A percentile compares a stretch with the other conserved stretches of the same genome.
Evolutionary conservation across 2,329 filamentous ascomycete genomes (phyloP).

Genomic region (Trichophaea hybrida): DNA sequence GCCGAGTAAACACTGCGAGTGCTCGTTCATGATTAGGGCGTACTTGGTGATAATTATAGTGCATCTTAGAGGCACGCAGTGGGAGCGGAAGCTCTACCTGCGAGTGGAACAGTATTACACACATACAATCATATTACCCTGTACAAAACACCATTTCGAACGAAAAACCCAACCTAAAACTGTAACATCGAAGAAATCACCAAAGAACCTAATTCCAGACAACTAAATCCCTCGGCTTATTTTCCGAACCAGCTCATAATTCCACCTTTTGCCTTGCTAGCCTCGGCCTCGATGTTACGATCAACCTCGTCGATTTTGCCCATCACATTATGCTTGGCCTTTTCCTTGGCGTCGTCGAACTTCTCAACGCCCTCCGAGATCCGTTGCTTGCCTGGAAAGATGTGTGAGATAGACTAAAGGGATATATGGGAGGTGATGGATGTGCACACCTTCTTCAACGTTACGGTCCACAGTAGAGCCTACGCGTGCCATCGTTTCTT

Average conservation of each 20-base stretch:
- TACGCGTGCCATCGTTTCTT: constrained; percentile 46
- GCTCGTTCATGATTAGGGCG: no score
- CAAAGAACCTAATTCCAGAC: no score
- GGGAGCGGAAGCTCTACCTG: no score
- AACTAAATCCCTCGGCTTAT: neutral
- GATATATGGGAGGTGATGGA: neutral
- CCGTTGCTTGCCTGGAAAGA: constrained; percentile 33
- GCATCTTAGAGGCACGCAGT: no score
- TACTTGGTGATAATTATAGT: no score
- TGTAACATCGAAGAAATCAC: no score
- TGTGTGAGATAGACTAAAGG: neutral
- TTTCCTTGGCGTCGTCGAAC: constrained; percentile 46
- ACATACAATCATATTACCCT: no score
- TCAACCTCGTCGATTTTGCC: constrained; percentile 73
- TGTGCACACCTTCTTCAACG: constrained; percentile 38
- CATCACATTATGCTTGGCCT: constrained; percentile 48
- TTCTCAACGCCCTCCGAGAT: constrained; percentile 49
- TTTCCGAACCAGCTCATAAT: constrained; percentile 71
- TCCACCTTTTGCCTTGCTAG: constrained; percentile 69
- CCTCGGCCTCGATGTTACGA: constrained; percentile 61
- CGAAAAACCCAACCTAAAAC: no score
- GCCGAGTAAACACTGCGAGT: no score
- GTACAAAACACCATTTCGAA: no score
- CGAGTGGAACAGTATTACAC: no score
- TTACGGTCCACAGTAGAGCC: constrained; percentile 54